These are phyloP conservation scores for Fonsecaea erecta DNA, from an alignment of 2,329 filamentous ascomycete species.

Conservation along the genomic window DNA sequence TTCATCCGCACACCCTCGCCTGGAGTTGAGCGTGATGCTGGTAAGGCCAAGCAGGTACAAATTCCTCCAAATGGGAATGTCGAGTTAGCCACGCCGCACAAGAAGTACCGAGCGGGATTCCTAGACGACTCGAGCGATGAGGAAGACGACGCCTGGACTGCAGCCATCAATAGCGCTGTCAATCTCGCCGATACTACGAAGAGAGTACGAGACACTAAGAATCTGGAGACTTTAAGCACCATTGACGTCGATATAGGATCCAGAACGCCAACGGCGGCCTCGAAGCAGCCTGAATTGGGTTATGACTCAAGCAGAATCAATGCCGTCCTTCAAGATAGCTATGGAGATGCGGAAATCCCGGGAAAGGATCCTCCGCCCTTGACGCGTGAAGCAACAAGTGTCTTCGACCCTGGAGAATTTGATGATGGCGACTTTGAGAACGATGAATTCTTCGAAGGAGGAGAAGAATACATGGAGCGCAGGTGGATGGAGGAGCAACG, in stretches of 20 bases:
- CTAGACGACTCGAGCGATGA: conserved; percentile 56
- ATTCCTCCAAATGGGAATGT: background rate
- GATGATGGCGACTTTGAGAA: conserved; percentile 66
- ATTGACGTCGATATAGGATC: conserved; percentile 22
- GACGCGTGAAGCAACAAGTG: conserved; percentile 58
- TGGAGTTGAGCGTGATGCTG: background rate
- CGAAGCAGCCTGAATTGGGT: conserved; percentile 36
- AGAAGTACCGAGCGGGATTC: conserved; percentile 37
- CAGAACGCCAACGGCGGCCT: conserved; percentile 11
- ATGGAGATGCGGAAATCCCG: conserved; percentile 35
- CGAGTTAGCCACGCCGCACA: conserved; percentile 17
- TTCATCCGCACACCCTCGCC: conserved; percentile 33
- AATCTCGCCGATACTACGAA: conserved; percentile 1
- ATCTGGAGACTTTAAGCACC: conserved; percentile 6
- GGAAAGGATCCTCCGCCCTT: conserved; percentile 42
- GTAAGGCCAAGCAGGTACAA: background rate
- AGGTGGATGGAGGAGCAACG: conserved; percentile 76
- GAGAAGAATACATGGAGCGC: conserved; percentile 69
- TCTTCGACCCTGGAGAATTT: conserved; percentile 54
- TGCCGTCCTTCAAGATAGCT: conserved; percentile 20
- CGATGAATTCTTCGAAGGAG: conserved; percentile 62
- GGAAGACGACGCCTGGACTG: conserved; percentile 36
- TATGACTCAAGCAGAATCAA: background rate
- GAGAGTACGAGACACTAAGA: conserved; percentile 10
- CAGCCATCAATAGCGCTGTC: conserved; percentile 13